phyloP scores from a whole-genome alignment of 768 basidiomycete genomes.

The Pleurotus sapidus region DNA sequence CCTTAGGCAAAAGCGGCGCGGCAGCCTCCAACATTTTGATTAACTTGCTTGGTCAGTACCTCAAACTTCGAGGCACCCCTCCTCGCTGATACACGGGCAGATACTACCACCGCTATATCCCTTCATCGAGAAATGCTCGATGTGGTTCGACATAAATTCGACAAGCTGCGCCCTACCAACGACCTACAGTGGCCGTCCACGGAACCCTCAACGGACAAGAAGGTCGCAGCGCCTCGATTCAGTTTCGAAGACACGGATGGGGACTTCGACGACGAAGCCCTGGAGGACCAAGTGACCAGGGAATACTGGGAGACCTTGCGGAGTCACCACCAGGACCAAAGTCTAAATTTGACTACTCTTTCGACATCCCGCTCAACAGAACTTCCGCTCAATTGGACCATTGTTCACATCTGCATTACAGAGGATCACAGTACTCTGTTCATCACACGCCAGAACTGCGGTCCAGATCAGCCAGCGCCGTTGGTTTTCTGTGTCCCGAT shows the following conservation, averaged over 20 bases:
- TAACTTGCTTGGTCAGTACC: constrained; percentile 54
- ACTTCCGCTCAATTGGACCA: constrained; percentile 78
- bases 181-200: constrained; percentile 77
- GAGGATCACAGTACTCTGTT: constrained; percentile 83
- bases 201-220: constrained; percentile 14
- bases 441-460: constrained; percentile 71
- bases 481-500: constrained; percentile 89
- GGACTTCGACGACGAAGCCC: constrained; percentile 26
- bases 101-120: constrained; percentile 72
- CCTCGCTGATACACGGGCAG: constrained; percentile 33
- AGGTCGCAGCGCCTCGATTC: not conserved
- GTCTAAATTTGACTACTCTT: constrained; percentile 37
- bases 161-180: constrained; percentile 37
- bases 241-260: constrained; percentile 11
- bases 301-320: constrained; percentile 64
- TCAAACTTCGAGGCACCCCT: not conserved
- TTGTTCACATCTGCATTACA: constrained; percentile 80
- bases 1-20: constrained; percentile 60
- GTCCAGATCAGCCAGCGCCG: constrained; percentile 40
- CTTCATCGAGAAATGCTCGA: constrained; percentile 86
- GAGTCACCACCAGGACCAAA: constrained; percentile 48
- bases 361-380: constrained; percentile 36
- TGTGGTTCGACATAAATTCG: constrained; percentile 70
- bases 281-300: constrained; percentile 30
- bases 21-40: constrained; percentile 49